Conservation (phyloP, 352 stramenopile species). For the Phytophthora sansomeana region DNA sequence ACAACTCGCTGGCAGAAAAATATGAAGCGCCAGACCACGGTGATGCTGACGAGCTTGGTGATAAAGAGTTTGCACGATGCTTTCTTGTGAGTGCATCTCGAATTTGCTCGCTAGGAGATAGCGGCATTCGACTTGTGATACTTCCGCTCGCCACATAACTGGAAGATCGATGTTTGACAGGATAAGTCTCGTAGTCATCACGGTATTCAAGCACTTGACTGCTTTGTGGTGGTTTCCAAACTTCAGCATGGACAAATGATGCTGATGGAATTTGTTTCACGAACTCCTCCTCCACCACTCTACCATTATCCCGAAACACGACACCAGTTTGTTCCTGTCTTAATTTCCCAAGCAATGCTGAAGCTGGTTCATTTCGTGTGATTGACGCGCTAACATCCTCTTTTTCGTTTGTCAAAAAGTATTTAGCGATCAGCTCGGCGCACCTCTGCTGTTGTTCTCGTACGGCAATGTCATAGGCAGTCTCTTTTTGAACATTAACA, state of each 20-base stretch:
- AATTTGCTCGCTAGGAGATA: slow-evolving; percentile 69
- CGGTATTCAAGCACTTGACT: slow-evolving; percentile 6
- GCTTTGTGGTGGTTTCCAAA: slow-evolving; percentile 10
- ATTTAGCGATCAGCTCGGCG: slow-evolving; percentile 63
- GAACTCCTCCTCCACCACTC: slow-evolving; percentile 31
- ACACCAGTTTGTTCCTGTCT: slow-evolving; percentile 18
- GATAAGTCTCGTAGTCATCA: slow-evolving; percentile 18
- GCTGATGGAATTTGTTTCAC: slow-evolving; percentile 21
- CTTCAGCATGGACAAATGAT: slow-evolving; percentile 22
- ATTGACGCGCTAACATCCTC: slow-evolving; percentile 25
- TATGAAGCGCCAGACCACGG: slow-evolving; percentile 15
- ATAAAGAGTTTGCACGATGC: slow-evolving; percentile 40
- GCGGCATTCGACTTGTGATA: slow-evolving; percentile 26
- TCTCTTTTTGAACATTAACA: slow-evolving; percentile 69
- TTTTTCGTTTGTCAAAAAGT: slow-evolving; percentile 55
- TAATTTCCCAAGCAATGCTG: slow-evolving; percentile 44
- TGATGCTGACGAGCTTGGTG: slow-evolving; percentile 13
- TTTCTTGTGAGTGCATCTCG: slow-evolving; percentile 55
- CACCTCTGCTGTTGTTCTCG: slow-evolving; percentile 58
- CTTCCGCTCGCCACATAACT: slow-evolving; percentile 16
- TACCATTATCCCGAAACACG: slow-evolving; percentile 22
- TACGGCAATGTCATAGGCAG: slow-evolving; percentile 68
- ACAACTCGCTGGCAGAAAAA: slow-evolving; percentile 48
- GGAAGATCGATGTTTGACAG: slow-evolving; percentile 25
- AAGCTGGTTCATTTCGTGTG: slow-evolving; percentile 55